Percentiles rank a stretch among this genome's conserved stretches.
Evolutionary conservation across 139 green algal species (phyloP).

Genomic region (Chlorella sp.): DNA sequence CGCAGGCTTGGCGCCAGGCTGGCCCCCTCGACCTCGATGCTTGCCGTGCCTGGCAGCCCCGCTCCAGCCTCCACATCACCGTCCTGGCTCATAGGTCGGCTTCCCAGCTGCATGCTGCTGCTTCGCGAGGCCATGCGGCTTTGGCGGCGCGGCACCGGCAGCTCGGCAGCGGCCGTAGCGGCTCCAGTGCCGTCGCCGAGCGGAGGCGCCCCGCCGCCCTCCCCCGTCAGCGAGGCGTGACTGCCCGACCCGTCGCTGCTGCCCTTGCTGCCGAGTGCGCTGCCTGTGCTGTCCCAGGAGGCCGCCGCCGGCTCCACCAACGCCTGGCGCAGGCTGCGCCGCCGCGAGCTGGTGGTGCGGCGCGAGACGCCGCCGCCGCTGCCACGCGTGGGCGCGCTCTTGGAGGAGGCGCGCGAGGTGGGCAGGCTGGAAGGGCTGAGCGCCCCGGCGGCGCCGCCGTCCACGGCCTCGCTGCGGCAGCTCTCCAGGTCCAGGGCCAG

Average conservation of each 20-base stretch:
- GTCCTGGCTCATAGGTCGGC: too few relatives aligned
- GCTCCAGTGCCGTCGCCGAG: neutral
- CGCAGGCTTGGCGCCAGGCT: too few relatives aligned
- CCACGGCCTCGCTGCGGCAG: conserved; percentile 5
- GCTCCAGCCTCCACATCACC: too few relatives aligned
- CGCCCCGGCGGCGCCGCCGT: neutral
- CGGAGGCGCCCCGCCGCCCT: neutral
- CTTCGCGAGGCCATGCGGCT: too few relatives aligned
- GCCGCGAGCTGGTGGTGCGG: neutral
- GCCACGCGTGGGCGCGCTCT: too few relatives aligned
- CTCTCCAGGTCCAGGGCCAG: conserved; percentile 43
- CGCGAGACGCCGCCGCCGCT: conserved; percentile 18
- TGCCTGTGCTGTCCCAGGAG: too few relatives aligned
- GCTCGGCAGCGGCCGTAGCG: too few relatives aligned
- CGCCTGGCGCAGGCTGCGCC: conserved; percentile 24
- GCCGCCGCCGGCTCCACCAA: conserved; percentile 14
- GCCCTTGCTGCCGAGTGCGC: neutral
- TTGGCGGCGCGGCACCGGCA: too few relatives aligned
- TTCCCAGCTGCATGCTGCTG: too few relatives aligned
- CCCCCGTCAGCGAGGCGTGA: conserved; percentile 12
- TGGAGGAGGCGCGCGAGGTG: conserved; percentile 8
- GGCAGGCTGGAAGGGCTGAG: conserved; percentile 12
- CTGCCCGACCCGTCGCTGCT: conserved; percentile 25
- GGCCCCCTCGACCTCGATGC: too few relatives aligned
- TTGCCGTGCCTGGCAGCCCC: too few relatives aligned